phyloP scores from a whole-genome alignment of 1,284 basidiomycete species.

The Leccinum pachyderme region DNA sequence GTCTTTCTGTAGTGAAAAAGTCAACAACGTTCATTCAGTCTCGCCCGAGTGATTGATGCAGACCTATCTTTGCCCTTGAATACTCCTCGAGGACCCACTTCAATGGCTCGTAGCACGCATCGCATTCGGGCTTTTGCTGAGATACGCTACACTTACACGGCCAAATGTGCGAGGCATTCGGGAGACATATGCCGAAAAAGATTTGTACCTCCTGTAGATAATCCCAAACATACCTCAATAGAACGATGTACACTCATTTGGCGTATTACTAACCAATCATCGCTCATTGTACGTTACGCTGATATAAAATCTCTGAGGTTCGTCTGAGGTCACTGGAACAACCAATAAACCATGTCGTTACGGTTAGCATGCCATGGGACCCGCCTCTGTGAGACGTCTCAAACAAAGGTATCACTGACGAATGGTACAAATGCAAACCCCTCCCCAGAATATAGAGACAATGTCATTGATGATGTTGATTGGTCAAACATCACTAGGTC shows the following conservation, averaged over 20 bases:
- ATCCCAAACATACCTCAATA: neutral
- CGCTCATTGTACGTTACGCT: neutral
- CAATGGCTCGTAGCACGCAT: slow-evolving; percentile 77
- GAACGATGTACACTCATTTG: neutral
- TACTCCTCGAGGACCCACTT: slow-evolving; percentile 69
- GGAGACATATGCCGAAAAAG: neutral
- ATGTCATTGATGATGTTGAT: too few species aligned
- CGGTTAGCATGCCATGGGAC: neutral
- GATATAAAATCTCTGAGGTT: neutral
- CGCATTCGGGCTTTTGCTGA: slow-evolving; percentile 75
- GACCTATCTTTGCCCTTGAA: slow-evolving; percentile 49
- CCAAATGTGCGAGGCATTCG: neutral
- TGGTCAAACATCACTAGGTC: too few species aligned
- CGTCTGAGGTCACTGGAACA: neutral
- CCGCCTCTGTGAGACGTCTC: neutral
- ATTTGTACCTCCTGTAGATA: neutral
- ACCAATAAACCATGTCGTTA: neutral
- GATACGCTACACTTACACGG: neutral
- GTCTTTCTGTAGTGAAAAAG: slow-evolving; percentile 39
- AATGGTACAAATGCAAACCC: neutral
- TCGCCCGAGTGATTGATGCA: slow-evolving; percentile 37
- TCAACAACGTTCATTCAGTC: slow-evolving; percentile 1
- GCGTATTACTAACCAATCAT: neutral
- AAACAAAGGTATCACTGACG: neutral
- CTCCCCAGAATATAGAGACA: too few species aligned